A percentile compares a stretch with the other conserved stretches of the same genome.
phyloP scores from a whole-genome alignment of 352 stramenopile species.

The Globisporangium iwayamae region DNA sequence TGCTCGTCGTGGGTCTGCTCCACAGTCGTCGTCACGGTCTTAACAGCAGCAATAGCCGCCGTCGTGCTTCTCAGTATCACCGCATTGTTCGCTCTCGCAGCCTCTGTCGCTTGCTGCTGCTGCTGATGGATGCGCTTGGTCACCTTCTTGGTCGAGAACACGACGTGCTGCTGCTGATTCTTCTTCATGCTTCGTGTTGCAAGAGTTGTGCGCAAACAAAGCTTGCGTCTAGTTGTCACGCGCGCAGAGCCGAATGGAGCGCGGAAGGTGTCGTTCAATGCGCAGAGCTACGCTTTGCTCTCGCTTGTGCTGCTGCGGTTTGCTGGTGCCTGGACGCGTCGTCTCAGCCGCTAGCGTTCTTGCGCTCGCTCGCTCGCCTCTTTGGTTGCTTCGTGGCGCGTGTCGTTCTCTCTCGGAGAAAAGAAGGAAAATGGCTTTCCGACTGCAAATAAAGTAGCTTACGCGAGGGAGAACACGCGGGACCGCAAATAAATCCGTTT shows the following conservation, averaged over 20 bases:
- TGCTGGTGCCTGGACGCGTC: not conserved
- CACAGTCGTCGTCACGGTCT: not conserved
- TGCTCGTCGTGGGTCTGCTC: not conserved
- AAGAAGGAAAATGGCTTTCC: slow-evolving; percentile 4
- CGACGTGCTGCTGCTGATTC: slow-evolving; percentile 34
- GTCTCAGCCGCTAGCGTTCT: not conserved
- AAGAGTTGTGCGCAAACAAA: no score
- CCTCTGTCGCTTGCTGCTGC: slow-evolving; percentile 18
- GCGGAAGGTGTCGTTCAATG: not conserved
- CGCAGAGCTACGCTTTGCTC: not conserved
- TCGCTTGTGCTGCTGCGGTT: not conserved
- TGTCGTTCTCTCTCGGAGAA: not conserved
- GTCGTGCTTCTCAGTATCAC: not conserved
- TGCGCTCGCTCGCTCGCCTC: not conserved
- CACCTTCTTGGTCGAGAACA: slow-evolving; percentile 71
- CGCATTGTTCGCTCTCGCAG: not conserved
- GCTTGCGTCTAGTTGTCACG: no score
- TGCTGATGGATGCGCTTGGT: slow-evolving; percentile 19
- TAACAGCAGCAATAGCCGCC: not conserved
- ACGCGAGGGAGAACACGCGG: not conserved
- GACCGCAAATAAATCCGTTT: not conserved
- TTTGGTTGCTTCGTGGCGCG: not conserved
- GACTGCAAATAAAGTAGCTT: not conserved
- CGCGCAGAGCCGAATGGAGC: not conserved
- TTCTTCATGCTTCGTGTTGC: slow-evolving; percentile 21